Conservation (phyloP, 2,329 filamentous ascomycete genomes). For the Microcera coccophila region DNA sequence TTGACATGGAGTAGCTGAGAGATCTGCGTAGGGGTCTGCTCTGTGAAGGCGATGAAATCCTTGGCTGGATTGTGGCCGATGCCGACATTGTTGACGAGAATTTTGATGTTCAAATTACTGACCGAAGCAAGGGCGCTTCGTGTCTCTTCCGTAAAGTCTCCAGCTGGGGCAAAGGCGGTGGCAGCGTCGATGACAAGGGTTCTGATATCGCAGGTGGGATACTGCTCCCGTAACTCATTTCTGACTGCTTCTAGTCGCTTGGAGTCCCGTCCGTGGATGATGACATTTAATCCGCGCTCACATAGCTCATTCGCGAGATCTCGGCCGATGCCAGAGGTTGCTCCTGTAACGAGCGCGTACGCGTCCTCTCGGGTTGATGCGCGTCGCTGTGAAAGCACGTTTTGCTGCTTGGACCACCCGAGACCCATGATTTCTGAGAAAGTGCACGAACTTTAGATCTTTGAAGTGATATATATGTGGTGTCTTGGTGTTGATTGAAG, state of each 20-base stretch:
- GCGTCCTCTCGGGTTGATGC: too few species aligned
- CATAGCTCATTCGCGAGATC: slow-evolving; percentile 1
- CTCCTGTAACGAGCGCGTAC: too few species aligned
- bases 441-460: too few species aligned
- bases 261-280: slow-evolving; percentile 1
- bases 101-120: slow-evolving; percentile 1
- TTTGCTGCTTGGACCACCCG: too few species aligned
- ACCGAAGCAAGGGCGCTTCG: background rate
- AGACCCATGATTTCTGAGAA: too few species aligned
- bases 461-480: too few species aligned
- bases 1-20: slow-evolving; percentile 4
- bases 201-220: slow-evolving; percentile 1
- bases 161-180: slow-evolving; percentile 2
- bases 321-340: too few species aligned
- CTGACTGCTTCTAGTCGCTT: background rate
- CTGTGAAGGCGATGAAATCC: slow-evolving; percentile 2
- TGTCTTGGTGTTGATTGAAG: too few species aligned
- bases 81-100: slow-evolving; percentile 3
- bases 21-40: slow-evolving; percentile 2
- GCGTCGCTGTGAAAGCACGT: too few species aligned
- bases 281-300: slow-evolving; percentile 2
- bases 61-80: slow-evolving; percentile 1
- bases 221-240: background rate
- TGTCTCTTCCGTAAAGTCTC: background rate
- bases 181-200: slow-evolving; percentile 1